Base-by-base conservation (phyloP, 768 basidiomycete species). In the Naematelia encephala region DNA sequence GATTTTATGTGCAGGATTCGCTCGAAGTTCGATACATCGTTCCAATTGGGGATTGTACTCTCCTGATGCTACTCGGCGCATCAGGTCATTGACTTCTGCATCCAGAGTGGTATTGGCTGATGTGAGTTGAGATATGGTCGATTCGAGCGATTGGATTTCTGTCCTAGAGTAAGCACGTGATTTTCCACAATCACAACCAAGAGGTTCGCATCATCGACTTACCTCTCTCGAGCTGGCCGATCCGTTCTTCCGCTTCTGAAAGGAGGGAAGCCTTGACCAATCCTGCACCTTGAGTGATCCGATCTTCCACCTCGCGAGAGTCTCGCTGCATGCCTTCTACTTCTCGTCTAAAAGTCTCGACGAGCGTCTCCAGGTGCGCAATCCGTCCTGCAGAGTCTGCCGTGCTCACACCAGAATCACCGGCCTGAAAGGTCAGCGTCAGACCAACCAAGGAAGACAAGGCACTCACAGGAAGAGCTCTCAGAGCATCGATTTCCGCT, bases 1-100 rank as follows among this genome's bases (percentile, higher is more conserved):
- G 84, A 90, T 90, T 63, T 86, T 81, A 64, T 86, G 82, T n/a
- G 88, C 89, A 0, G 93, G 93, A 66, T 92, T 93, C 46, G 87
- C 85, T 5, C 77, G 78, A 63, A 93, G 76, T 50, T 84, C 72
- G 47, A 77, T 57, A 49, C 63, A 67, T 26, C 75, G 59, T 59
- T 72, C 72, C 28, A 57, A 50, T 19, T 57, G 55, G 3, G 75
- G 66, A 50, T 77, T 75, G 61, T 75, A 75, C 53, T 77, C 75
- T 16, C 75, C 75, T 0, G 72, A 70, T 21, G 70, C 70, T 14
- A 77, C 70, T 11, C 73, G 67, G 4, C 64, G 64, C 70, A 72
- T 72, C 14, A 75, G 57, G 47, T 70, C 70, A 27, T 60, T 66
- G 49, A 75, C 70, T 56, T 75, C 73, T 3, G 66, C 70, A 42